Percentiles rank a stretch among this genome's conserved stretches.
Evolutionary conservation across 2,329 filamentous ascomycete genomes (phyloP).

Genomic region (Madurella mycetomatis): DNA sequence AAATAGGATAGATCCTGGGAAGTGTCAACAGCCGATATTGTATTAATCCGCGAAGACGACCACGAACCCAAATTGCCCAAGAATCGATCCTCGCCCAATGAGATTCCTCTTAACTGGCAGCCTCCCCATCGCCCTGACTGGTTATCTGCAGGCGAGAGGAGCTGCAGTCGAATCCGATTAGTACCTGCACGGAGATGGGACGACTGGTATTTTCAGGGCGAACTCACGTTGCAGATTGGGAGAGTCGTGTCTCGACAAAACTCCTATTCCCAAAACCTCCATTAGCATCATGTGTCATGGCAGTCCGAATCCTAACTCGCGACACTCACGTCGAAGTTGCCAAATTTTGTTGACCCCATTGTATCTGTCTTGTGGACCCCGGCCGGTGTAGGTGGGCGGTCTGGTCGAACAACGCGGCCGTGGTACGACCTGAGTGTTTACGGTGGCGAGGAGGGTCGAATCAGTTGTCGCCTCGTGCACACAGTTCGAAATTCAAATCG

Average conservation of each 20-base stretch:
- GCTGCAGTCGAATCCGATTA: slow-evolving; percentile 40
- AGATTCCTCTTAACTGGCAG: slow-evolving; percentile 73
- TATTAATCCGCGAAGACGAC: not conserved
- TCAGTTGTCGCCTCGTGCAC: not conserved
- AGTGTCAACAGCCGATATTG: slow-evolving; percentile 21
- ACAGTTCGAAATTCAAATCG: not conserved
- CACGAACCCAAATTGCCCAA: slow-evolving; percentile 77
- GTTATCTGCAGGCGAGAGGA: slow-evolving; percentile 59
- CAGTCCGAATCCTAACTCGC: slow-evolving; percentile 14
- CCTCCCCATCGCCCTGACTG: slow-evolving; percentile 59
- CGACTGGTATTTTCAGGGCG: not conserved
- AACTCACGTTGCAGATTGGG: slow-evolving; percentile 77
- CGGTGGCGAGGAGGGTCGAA: not conserved
- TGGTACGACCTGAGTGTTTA: slow-evolving; percentile 8
- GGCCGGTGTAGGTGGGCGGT: slow-evolving; percentile 11
- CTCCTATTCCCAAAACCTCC: slow-evolving; percentile 44
- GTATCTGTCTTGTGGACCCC: slow-evolving; percentile 25
- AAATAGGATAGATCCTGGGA: slow-evolving; percentile 77
- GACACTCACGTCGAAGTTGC: slow-evolving; percentile 53
- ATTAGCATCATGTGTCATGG: slow-evolving; percentile 1
- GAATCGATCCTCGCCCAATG: slow-evolving; percentile 58
- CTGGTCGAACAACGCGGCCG: slow-evolving; percentile 12
- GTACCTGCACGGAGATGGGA: not conserved
- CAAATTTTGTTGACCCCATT: slow-evolving; percentile 60
- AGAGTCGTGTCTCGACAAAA: slow-evolving; percentile 82